These are phyloP conservation scores for Ettlia oleoabundans DNA, from an alignment of 139 green algal species.

Conservation along the genomic window DNA sequence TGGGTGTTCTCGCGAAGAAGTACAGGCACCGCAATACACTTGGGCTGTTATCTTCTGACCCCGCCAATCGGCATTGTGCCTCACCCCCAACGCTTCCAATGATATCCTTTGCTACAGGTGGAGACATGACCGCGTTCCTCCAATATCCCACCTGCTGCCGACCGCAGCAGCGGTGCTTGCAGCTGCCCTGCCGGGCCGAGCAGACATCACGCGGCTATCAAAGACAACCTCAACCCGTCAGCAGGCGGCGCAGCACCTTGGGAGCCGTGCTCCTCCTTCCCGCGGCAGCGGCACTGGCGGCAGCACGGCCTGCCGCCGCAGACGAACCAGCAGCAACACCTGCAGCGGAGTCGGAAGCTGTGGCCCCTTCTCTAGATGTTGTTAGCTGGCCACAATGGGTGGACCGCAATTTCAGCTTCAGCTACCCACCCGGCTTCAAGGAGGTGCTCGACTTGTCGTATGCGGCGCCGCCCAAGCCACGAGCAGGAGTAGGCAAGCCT, in stretches of 20 bases:
- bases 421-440: constrained; percentile 19
- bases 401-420: constrained; percentile 25
- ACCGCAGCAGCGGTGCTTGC: not conserved
- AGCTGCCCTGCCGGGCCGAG: constrained; percentile 7
- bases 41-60: no score
- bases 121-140: not conserved
- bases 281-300: constrained; percentile 5
- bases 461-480: not conserved
- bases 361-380: not conserved
- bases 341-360: not conserved
- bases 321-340: not conserved
- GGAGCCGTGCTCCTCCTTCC: constrained; percentile 11
- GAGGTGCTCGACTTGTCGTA: not conserved
- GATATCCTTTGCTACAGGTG: not conserved
- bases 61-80: not conserved
- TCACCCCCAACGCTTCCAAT: not conserved
- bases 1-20: no score
- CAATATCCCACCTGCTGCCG: not conserved
- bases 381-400: constrained; percentile 19
- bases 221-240: no score
- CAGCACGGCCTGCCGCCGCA: not conserved
- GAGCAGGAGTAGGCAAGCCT: not conserved
- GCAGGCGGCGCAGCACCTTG: not conserved
- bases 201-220: not conserved
- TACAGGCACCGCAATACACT: no score